phyloP scores from a whole-genome alignment of 2,329 filamentous ascomycete genomes.

The Pestalotiopsis sp. region DNA sequence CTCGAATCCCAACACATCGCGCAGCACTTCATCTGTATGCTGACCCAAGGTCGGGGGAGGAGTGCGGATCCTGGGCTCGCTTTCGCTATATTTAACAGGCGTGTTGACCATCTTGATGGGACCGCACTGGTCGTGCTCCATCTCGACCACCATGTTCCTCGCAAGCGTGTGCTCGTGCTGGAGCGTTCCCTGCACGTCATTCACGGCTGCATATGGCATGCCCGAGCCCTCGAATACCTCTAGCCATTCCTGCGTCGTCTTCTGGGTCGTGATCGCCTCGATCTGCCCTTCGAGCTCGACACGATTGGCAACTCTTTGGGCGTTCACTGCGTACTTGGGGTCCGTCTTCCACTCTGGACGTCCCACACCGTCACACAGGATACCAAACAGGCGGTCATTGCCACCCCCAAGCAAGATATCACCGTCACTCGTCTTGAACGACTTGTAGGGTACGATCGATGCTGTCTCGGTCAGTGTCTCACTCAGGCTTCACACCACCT shows the following conservation, averaged over 20 bases:
- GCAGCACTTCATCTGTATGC: conserved; percentile 78
- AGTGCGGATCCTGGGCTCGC: conserved; percentile 71
- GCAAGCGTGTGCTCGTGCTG: conserved; percentile 83
- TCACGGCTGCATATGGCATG: conserved; percentile 92
- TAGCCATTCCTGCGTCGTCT: conserved; percentile 87
- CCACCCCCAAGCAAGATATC: conserved; percentile 70
- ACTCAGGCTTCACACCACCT: neutral
- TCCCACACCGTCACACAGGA: conserved; percentile 61
- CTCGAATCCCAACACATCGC: conserved; percentile 60
- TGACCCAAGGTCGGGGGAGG: conserved; percentile 84
- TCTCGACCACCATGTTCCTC: conserved; percentile 84
- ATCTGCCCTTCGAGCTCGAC: conserved; percentile 76
- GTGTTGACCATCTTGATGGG: conserved; percentile 89
- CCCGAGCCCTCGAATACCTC: conserved; percentile 84
- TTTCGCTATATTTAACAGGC: conserved; percentile 90
- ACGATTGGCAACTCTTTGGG: conserved; percentile 68
- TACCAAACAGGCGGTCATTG: conserved; percentile 69
- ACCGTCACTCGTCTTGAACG: conserved; percentile 74
- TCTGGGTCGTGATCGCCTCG: conserved; percentile 70
- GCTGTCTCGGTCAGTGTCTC: conserved; percentile 46
- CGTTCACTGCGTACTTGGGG: conserved; percentile 60
- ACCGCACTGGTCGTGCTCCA: conserved; percentile 82
- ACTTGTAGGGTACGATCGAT: conserved; percentile 95
- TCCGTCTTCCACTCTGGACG: conserved; percentile 61
- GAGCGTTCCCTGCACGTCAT: conserved; percentile 84